A percentile compares a stretch with the other conserved stretches of the same genome.
Evolutionary conservation across 2,329 filamentous ascomycete genomes (phyloP).

Genomic region (Sporothrix inflata): DNA sequence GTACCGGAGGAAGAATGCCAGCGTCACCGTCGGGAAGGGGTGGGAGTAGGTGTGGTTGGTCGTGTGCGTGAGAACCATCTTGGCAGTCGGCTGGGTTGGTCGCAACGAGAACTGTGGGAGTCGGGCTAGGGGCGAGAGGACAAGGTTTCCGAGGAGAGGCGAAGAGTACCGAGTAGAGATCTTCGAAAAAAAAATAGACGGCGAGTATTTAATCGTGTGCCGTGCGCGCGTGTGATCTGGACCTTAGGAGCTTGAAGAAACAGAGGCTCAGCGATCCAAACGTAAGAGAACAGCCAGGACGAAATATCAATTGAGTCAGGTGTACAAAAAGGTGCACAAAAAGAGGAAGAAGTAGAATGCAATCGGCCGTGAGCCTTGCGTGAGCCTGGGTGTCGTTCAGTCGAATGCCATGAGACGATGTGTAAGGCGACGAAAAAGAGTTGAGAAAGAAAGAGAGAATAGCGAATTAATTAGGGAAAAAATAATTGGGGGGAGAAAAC

Average conservation of each 20-base stretch:
- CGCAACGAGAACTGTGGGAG: neutral
- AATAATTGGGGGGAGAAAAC: constrained; percentile 26
- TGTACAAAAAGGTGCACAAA: neutral
- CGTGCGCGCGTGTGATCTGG: constrained; percentile 6
- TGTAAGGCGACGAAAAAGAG: neutral
- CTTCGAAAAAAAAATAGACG: neutral
- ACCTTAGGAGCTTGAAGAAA: constrained; percentile 30
- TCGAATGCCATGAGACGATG: constrained; percentile 18
- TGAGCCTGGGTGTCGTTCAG: neutral
- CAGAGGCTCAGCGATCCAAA: constrained; percentile 33
- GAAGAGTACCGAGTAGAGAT: neutral
- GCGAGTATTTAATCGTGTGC: neutral
- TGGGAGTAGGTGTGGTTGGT: constrained; percentile 76
- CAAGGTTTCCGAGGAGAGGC: neutral
- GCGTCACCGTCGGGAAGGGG: constrained; percentile 80
- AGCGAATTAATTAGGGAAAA: constrained; percentile 24
- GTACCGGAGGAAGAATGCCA: constrained; percentile 88
- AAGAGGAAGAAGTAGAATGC: neutral
- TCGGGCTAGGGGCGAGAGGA: neutral
- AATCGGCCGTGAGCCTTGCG: constrained; percentile 3
- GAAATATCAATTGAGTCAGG: neutral
- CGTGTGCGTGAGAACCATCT: constrained; percentile 67
- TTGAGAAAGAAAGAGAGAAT: neutral
- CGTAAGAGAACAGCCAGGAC: neutral
- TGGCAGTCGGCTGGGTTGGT: neutral